Evolutionary conservation across 1,284 basidiomycete species (phyloP).

Genomic region (Cutaneotrichosporon dermatis): DNA sequence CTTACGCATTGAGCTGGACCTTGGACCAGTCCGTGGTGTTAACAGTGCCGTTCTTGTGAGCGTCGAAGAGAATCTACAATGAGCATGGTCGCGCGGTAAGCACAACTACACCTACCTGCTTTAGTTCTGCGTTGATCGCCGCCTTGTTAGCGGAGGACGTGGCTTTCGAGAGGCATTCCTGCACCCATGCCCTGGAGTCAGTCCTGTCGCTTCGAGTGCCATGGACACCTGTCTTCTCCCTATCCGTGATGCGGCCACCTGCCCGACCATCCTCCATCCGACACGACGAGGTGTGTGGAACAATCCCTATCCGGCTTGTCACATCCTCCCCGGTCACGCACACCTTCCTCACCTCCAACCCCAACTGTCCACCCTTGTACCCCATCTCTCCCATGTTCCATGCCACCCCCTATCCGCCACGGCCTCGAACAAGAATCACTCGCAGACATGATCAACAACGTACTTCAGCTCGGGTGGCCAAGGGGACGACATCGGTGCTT

Average conservation of each 20-base stretch:
- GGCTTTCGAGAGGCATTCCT: constrained; percentile 42
- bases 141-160: constrained; percentile 43
- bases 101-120: constrained; percentile 30
- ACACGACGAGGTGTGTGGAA: too few relatives aligned
- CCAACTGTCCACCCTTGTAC: too few relatives aligned
- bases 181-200: constrained; percentile 42
- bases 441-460: constrained; percentile 5
- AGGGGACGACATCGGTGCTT: constrained; percentile 29
- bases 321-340: too few relatives aligned
- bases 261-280: too few relatives aligned
- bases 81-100: not conserved
- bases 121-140: constrained; percentile 46
- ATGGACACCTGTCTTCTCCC: too few relatives aligned
- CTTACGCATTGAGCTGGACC: constrained; percentile 43
- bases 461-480: constrained; percentile 43
- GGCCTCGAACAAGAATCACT: too few relatives aligned
- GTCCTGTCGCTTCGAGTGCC: constrained; percentile 7
- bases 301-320: too few relatives aligned
- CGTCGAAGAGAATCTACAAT: constrained; percentile 44
- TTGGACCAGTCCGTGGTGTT: constrained; percentile 46
- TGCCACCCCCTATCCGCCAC: too few relatives aligned
- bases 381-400: too few relatives aligned
- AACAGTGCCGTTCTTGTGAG: constrained; percentile 43
- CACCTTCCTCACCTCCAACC: too few relatives aligned
- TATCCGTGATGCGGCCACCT: too few relatives aligned